phyloP scores from a whole-genome alignment of 495 filamentous ascomycete species.

The Xylaria flabelliformis region DNA sequence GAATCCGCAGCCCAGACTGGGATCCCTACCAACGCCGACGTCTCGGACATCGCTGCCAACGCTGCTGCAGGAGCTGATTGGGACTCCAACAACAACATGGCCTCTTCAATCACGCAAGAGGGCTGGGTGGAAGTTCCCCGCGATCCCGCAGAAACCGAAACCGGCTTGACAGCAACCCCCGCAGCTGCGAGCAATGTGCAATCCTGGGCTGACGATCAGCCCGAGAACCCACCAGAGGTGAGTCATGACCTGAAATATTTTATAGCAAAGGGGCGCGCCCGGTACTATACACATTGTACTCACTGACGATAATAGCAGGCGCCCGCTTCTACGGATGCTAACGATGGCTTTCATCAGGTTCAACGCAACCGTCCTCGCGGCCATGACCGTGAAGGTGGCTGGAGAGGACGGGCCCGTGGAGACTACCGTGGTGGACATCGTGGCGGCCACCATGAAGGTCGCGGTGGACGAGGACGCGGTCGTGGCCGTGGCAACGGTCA shows the following conservation, averaged over 20 bases:
- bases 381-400: constrained; percentile 56
- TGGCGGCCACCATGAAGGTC: constrained; percentile 54
- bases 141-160: constrained; percentile 75
- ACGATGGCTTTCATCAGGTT: constrained; percentile 77
- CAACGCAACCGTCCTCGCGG: constrained; percentile 61
- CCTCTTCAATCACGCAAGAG: constrained; percentile 63
- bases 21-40: constrained; percentile 58
- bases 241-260: constrained; percentile 27
- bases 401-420: constrained; percentile 60
- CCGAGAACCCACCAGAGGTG: constrained; percentile 51
- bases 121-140: constrained; percentile 78
- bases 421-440: constrained; percentile 63
- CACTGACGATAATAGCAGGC: constrained; percentile 34
- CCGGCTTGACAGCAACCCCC: constrained; percentile 64
- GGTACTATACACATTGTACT: constrained; percentile 15
- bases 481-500: constrained; percentile 49
- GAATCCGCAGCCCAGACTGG: constrained; percentile 50
- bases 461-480: constrained; percentile 55
- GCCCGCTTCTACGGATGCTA: constrained; percentile 41
- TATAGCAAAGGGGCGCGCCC: not conserved
- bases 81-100: constrained; percentile 61
- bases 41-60: constrained; percentile 69
- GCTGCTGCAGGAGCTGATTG: constrained; percentile 71
- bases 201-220: constrained; percentile 74
- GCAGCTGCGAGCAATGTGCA: constrained; percentile 60